Percentiles rank a stretch among this genome's conserved stretches.
Conservation (phyloP, 1,284 basidiomycete genomes). For the Wallemia hederae region DNA sequence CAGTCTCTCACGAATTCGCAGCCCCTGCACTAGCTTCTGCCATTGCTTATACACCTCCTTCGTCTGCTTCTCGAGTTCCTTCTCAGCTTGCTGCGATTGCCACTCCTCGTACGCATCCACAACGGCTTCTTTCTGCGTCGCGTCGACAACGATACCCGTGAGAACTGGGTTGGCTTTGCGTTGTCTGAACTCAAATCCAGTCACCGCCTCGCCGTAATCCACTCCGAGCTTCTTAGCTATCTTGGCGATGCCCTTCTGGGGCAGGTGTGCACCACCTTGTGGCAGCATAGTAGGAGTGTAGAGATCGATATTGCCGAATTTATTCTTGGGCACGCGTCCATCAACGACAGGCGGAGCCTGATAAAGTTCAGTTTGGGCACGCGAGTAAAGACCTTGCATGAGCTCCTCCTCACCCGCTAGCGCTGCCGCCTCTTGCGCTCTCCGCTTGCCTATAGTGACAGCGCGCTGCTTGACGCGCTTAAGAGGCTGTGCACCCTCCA, state of each 20-base stretch:
- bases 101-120: conserved; percentile 60
- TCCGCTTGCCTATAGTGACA: conserved; percentile 47
- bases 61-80: conserved; percentile 40
- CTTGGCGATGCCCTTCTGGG: conserved; percentile 64
- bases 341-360: conserved; percentile 47
- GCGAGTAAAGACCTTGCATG: conserved; percentile 63
- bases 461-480: conserved; percentile 71
- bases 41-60: conserved; percentile 65
- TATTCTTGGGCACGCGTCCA: conserved; percentile 74
- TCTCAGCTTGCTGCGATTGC: conserved; percentile 44
- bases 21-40: conserved; percentile 58
- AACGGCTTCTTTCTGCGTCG: conserved; percentile 43
- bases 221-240: conserved; percentile 62
- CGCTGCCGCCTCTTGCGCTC: conserved; percentile 39
- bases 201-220: conserved; percentile 82
- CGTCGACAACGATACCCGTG: conserved; percentile 59
- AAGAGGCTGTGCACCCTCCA: conserved; percentile 47
- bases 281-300: conserved; percentile 91
- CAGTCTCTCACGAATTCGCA: conserved; percentile 53
- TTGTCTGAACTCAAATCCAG: conserved; percentile 85
- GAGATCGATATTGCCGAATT: conserved; percentile 89
- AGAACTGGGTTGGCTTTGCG: conserved; percentile 57
- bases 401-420: conserved; percentile 27
- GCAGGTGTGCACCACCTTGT: conserved; percentile 52
- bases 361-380: conserved; percentile 60